phyloP scores from a whole-genome alignment of 106 monocot species.

The Vanilla planifolia region DNA sequence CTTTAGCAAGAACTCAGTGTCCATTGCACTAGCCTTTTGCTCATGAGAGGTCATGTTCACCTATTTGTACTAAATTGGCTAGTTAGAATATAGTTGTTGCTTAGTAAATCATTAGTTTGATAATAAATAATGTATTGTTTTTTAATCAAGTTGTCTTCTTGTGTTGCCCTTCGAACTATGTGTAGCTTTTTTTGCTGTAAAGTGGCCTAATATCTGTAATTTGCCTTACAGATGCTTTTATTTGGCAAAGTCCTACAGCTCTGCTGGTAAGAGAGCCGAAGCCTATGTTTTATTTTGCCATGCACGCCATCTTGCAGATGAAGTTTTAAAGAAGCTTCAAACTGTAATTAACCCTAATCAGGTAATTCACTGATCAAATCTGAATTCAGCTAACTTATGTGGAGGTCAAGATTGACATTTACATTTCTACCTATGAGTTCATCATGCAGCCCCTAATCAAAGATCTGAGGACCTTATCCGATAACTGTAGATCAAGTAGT shows the following conservation, averaged over 20 bases:
- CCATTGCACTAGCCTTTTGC: too few relatives aligned
- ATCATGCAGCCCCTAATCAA: slow-evolving; percentile 52
- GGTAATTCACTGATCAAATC: slow-evolving; percentile 33
- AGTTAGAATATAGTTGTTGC: too few relatives aligned
- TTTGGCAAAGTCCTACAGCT: slow-evolving; percentile 93
- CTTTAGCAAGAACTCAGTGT: too few relatives aligned
- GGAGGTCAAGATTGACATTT: not conserved
- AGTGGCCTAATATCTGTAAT: not conserved
- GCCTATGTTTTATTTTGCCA: slow-evolving; percentile 82
- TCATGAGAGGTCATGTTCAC: too few relatives aligned
- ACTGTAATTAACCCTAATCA: slow-evolving; percentile 39
- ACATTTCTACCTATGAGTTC: not conserved
- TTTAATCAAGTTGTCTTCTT: too few relatives aligned
- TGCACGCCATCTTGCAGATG: slow-evolving; percentile 56
- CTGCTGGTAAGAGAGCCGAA: slow-evolving; percentile 87
- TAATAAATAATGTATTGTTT: too few relatives aligned
- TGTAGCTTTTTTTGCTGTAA: too few relatives aligned
- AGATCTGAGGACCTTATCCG: slow-evolving; percentile 56
- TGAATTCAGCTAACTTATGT: not conserved
- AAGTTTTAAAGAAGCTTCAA: slow-evolving; percentile 64
- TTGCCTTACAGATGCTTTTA: slow-evolving; percentile 73
- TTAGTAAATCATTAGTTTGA: too few relatives aligned
- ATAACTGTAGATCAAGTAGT: slow-evolving; percentile 71
- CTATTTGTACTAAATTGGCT: too few relatives aligned
- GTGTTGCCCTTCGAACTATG: too few relatives aligned